Evolutionary conservation across 75 land plant species (phyloP), one percentile per base, ranked within the genome.

Genomic region (Pseudotsuga menziesii): DNA sequence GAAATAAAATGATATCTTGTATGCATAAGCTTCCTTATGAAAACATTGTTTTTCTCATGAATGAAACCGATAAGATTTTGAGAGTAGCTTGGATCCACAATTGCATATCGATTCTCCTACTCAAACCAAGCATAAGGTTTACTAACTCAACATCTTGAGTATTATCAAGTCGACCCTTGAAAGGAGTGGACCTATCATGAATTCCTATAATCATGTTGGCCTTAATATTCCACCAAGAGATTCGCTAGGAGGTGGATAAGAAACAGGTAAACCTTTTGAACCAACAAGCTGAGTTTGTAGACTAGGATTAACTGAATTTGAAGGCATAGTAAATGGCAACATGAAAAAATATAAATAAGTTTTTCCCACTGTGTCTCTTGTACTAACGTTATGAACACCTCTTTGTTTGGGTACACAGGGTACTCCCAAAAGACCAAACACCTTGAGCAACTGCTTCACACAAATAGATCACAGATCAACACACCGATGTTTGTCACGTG

Each of bases 71-170:
- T n/a, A n/a, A n/a, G n/a, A n/a, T n/a, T n/a, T n/a, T n/a, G n/a
- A n/a, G n/a, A n/a, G n/a, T n/a, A n/a, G n/a, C n/a, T n/a, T n/a
- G n/a, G n/a, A n/a, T n/a, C n/a, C n/a, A n/a, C n/a, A n/a, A n/a
- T n/a, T n/a, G n/a, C n/a, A n/a, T n/a, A n/a, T n/a, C n/a, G n/a
- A n/a, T n/a, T 79, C 58, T 93, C 99, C 94, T 96, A 97, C 74
- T 96, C 99, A 85, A 96, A 77, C 96, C 92, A 79, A 94, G 81
- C 66, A 91, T 84, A 36, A 96, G 83, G 78, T 96, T 96, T 79
- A 97, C 99, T 97, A 97, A 96, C 59, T 96, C 99, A 61, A 96
- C 85, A 80, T 93, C 96, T 78, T 97, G 87, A 4, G 97, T 56
- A 96, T 85, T 19, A 94, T 78, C 82, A 96, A 82, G 82, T 96